Percentiles rank a stretch among this genome's conserved stretches.
phyloP scores from a whole-genome alignment of 768 basidiomycete genomes.

The Russula lepida region DNA sequence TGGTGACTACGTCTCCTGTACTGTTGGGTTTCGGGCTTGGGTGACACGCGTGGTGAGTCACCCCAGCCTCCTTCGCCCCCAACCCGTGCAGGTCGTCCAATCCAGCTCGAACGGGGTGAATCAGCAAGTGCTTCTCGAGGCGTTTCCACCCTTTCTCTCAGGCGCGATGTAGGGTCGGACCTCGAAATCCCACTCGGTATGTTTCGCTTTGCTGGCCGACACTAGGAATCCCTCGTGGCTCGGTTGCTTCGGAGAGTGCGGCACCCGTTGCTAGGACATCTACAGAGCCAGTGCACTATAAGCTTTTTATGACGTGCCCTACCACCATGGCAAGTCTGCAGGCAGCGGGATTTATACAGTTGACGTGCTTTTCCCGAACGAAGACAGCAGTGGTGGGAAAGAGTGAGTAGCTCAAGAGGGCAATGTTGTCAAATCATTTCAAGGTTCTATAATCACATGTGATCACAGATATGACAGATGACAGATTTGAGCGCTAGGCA shows the following conservation, averaged over 20 bases:
- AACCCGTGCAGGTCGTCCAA: no score
- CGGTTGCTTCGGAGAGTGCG: neutral
- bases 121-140: no score
- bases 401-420: no score
- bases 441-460: no score
- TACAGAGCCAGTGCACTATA: slow-evolving; percentile 44
- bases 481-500: no score
- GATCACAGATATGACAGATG: no score
- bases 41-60: slow-evolving; percentile 26
- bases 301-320: slow-evolving; percentile 85
- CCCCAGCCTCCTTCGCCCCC: neutral
- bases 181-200: slow-evolving; percentile 64
- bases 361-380: slow-evolving; percentile 71
- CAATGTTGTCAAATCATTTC: no score
- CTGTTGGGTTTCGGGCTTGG: slow-evolving; percentile 28
- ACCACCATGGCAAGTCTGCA: slow-evolving; percentile 88
- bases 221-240: neutral
- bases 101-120: no score
- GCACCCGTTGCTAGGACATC: slow-evolving; percentile 34
- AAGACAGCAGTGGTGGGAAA: slow-evolving; percentile 42
- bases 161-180: no score
- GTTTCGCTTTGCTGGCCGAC: neutral
- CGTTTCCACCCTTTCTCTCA: no score
- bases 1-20: slow-evolving; percentile 26
- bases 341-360: slow-evolving; percentile 94